Conservation (phyloP, 192 early-diverging fungal species). For the Backusella morwellensis region DNA sequence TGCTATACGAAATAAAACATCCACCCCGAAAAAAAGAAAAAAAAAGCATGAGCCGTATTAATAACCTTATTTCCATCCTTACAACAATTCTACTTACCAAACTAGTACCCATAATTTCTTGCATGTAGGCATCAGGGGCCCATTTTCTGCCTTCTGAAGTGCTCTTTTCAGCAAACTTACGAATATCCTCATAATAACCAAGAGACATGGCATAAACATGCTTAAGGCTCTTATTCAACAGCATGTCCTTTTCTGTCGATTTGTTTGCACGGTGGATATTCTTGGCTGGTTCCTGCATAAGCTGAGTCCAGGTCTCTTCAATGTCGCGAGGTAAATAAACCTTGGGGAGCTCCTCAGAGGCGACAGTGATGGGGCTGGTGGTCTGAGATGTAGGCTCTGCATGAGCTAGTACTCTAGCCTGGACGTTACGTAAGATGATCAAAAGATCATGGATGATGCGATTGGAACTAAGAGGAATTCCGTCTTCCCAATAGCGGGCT, state of each 20-base stretch:
- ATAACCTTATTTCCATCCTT: neutral
- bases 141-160: slow-evolving; percentile 44
- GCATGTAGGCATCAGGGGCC: slow-evolving; percentile 45
- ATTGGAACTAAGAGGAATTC: slow-evolving; percentile 52
- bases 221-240: slow-evolving; percentile 42
- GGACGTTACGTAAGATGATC: slow-evolving; percentile 52
- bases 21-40: neutral
- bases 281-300: slow-evolving; percentile 25
- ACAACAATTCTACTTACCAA: slow-evolving; percentile 38
- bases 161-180: slow-evolving; percentile 41
- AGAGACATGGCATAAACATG: slow-evolving; percentile 52
- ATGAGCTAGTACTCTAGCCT: slow-evolving; percentile 42
- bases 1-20: slow-evolving; percentile 26
- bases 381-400: slow-evolving; percentile 8
- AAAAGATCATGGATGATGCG: slow-evolving; percentile 48
- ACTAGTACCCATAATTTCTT: slow-evolving; percentile 57
- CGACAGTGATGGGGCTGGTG: neutral
- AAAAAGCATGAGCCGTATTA: neutral
- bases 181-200: slow-evolving; percentile 55
- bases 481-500: slow-evolving; percentile 41
- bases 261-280: slow-evolving; percentile 11
- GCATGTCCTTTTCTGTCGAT: slow-evolving; percentile 16
- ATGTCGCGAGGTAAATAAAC: slow-evolving; percentile 21
- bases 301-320: slow-evolving; percentile 38
- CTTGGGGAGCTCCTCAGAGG: neutral